These are phyloP conservation scores for Pestalotiopsis fici DNA, from an alignment of 2,329 filamentous ascomycete species.

Conservation along the genomic window DNA sequence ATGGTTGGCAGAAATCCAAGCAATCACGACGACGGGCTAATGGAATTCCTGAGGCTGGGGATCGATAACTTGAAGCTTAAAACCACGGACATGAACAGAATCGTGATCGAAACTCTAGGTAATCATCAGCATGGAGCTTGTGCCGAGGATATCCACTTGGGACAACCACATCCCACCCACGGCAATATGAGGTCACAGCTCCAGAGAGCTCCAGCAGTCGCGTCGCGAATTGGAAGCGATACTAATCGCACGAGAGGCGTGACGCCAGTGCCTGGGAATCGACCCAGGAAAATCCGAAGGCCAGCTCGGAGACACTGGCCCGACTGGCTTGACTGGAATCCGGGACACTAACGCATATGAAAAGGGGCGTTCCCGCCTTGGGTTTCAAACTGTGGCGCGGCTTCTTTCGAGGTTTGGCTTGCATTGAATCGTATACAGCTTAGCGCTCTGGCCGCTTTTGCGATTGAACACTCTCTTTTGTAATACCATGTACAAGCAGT, in stretches of 20 bases:
- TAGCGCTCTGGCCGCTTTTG: not conserved
- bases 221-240: not conserved
- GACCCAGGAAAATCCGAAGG: not conserved
- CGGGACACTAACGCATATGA: not conserved
- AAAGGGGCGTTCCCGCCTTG: not conserved
- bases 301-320: not conserved
- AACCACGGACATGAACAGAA: not conserved
- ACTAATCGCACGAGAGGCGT: not conserved
- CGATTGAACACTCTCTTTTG: not conserved
- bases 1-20: not conserved
- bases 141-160: conserved; percentile 11
- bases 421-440: not conserved
- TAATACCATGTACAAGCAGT: not conserved
- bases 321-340: not conserved
- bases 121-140: not conserved
- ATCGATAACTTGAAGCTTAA: not conserved
- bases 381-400: not conserved
- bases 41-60: not conserved
- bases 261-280: not conserved
- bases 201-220: not conserved
- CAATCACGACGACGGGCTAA: not conserved
- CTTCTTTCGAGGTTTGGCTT: not conserved
- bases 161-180: not conserved
- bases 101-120: not conserved
- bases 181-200: conserved; percentile 12